Conservation (phyloP, 495 filamentous ascomycete species). For the Hyaloscypha bicolor region DNA sequence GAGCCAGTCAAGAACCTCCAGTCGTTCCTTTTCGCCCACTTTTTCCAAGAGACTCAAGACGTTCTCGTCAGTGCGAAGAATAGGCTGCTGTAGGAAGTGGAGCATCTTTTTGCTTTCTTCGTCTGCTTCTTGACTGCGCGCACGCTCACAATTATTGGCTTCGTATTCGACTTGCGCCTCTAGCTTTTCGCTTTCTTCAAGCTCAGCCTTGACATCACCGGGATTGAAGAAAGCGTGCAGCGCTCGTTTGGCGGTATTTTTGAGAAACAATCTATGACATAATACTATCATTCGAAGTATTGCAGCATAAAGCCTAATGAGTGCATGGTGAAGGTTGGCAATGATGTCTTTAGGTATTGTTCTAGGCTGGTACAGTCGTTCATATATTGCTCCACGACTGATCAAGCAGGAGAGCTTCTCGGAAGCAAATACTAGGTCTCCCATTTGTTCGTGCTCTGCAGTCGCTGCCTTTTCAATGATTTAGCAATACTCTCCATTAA, state of each 20-base stretch:
- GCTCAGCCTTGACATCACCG: background rate
- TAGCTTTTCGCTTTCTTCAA: conserved; percentile 8
- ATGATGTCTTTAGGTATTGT: background rate
- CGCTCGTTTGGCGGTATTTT: conserved; percentile 10
- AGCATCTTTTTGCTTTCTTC: conserved; percentile 9
- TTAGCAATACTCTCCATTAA: background rate
- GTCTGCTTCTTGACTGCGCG: conserved; percentile 8
- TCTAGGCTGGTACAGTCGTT: conserved; percentile 14
- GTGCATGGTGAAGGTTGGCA: conserved; percentile 9
- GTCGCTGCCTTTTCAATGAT: background rate
- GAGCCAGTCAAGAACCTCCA: conserved; percentile 32
- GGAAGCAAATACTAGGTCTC: background rate
- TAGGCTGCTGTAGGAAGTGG: conserved; percentile 11
- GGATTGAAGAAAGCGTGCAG: conserved; percentile 7
- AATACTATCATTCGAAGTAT: background rate
- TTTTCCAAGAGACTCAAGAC: conserved; percentile 16
- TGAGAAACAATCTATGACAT: conserved; percentile 4
- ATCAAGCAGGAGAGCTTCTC: conserved; percentile 23
- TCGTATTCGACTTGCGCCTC: conserved; percentile 5
- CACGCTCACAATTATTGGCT: conserved; percentile 12
- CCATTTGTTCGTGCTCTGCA: conserved; percentile 20
- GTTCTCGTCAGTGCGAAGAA: conserved; percentile 17
- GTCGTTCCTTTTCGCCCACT: conserved; percentile 20
- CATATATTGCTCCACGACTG: conserved; percentile 17
- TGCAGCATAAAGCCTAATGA: background rate